These are phyloP conservation scores for Amanita thiersii DNA, from an alignment of 768 basidiomycete species.

Conservation along the genomic window DNA sequence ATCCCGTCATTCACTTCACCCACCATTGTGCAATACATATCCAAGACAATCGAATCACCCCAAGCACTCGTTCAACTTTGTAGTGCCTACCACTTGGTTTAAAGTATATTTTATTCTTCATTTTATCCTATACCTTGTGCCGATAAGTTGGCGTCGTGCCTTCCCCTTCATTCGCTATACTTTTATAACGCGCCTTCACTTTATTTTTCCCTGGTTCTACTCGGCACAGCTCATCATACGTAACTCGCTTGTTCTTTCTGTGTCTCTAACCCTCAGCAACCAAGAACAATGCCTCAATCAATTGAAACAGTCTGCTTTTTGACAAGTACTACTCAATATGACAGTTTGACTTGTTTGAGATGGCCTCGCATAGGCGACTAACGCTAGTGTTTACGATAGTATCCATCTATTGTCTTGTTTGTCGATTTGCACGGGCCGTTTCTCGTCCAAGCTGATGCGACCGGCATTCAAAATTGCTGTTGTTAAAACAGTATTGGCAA, in stretches of 20 bases:
- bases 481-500: conserved; percentile 79
- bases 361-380: no score
- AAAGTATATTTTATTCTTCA: conserved; percentile 82
- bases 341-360: no score
- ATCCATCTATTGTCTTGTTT: conserved; percentile 58
- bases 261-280: no score
- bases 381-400: conserved; percentile 43
- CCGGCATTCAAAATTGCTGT: conserved; percentile 90
- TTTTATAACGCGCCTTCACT: conserved; percentile 19
- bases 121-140: conserved; percentile 54
- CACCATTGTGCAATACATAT: conserved; percentile 36
- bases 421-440: conserved; percentile 72
- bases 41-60: conserved; percentile 19
- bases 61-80: conserved; percentile 23
- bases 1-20: conserved; percentile 46
- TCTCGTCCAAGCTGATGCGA: conserved; percentile 85
- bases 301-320: no score
- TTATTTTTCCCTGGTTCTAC: conserved; percentile 11
- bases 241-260: no score
- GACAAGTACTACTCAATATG: no score
- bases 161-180: conserved; percentile 23
- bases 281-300: no score
- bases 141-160: conserved; percentile 27
- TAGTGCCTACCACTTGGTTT: conserved; percentile 36
- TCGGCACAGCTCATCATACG: conserved; percentile 8